Evolutionary conservation across 2,329 filamentous ascomycete genomes (phyloP), one percentile per base, ranked within the genome.

Genomic region (Trichoderma sp.): DNA sequence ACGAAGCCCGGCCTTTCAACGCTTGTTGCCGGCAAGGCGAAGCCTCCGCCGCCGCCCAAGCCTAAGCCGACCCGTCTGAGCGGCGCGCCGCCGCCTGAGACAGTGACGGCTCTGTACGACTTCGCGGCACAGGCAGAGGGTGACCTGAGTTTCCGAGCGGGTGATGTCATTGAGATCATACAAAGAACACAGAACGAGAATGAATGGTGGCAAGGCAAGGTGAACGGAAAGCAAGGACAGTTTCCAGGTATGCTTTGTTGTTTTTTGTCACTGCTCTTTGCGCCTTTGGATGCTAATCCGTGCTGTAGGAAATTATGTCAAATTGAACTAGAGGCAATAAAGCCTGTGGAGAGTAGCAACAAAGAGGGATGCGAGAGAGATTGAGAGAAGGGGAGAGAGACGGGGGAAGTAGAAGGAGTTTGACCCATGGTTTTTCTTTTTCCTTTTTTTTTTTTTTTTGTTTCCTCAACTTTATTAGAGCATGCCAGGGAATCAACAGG

Each of bases 121-220:
- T 99, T 97, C 79, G 93, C 97, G 74, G 96, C 96, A 6, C 95
- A 98, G 80, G 95, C 95, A 1, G 94, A 97, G 74, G 95, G 95
- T 3, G 96, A 99, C 80, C 84, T 99, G 74, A 97, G 93, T 77
- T 99, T 99, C 83, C 88, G 88, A 21, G 90, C 93, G 0, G 95
- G 95, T 6, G 96, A 99, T 74, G 84, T 82, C 5, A 98, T 99
- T 78, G 95, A 98, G 81, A 95, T 99, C 76, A 81, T 96, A 3
- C 87, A 87, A 73, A 88, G 93, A 76, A 97, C 94, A n/a, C 86
- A 88, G 74, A 98, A 97, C 78, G 91, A 93, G 66, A 98, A 99
- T 76, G 96, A 99, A 82, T 99, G 96, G 96, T 99, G 96, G 96
- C 91, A 87, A 9, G 96, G 96, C 47, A 93, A 90, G 79, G 80